Conservation (phyloP, 1,284 basidiomycete species). For the Agroathelia rolfsii region DNA sequence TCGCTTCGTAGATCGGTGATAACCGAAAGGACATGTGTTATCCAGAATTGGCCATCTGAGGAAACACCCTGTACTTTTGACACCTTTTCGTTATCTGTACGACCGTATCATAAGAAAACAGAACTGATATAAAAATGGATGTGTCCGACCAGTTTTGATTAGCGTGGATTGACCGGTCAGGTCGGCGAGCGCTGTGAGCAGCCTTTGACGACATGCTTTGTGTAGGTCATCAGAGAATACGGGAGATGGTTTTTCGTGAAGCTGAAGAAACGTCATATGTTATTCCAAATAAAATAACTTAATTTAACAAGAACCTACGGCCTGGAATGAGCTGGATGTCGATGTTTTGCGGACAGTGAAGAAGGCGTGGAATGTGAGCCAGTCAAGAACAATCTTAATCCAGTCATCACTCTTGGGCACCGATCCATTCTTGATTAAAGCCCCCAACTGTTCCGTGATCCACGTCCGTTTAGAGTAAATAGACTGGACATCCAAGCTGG, state of each 20-base stretch:
- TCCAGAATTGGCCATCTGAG: conserved; percentile 74
- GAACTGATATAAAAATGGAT: no score
- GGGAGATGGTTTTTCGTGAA: conserved; percentile 55
- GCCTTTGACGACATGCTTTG: conserved; percentile 54
- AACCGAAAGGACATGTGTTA: conserved; percentile 55
- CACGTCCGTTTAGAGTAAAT: conserved; percentile 58
- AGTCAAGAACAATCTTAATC: conserved; percentile 69
- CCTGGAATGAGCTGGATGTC: conserved; percentile 50
- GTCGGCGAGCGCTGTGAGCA: conserved; percentile 71
- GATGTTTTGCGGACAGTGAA: conserved; percentile 71
- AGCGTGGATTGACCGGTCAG: conserved; percentile 50
- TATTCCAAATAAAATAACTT: conserved; percentile 6
- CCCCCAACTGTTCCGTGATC: conserved; percentile 82
- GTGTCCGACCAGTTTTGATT: conserved; percentile 36
- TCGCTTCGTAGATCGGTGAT: conserved; percentile 59
- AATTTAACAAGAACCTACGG: conserved; percentile 46
- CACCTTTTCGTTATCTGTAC: conserved; percentile 34
- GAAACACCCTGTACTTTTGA: conserved; percentile 52
- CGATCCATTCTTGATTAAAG: conserved; percentile 70
- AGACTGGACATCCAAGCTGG: conserved; percentile 34
- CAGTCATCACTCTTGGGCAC: conserved; percentile 79
- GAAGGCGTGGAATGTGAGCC: conserved; percentile 77
- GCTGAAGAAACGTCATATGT: no score
- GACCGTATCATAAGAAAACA: conserved; percentile 4
- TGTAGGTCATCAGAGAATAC: conserved; percentile 66